A percentile compares a stretch with the other conserved stretches of the same genome.
Evolutionary conservation across 371 early-diverging fungal species (phyloP).

Genomic region (Syncephalastrum racemosum): DNA sequence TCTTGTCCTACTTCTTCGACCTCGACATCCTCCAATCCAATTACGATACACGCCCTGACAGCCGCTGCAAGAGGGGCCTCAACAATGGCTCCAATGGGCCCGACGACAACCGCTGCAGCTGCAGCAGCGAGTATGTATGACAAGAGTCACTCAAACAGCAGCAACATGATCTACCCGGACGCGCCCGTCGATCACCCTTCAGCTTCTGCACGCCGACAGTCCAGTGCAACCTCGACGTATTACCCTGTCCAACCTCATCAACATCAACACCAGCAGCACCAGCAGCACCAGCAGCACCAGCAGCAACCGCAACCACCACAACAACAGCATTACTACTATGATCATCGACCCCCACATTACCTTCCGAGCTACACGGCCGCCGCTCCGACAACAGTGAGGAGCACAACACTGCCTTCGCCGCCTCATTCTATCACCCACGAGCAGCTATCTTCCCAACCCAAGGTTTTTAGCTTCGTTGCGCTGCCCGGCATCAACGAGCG

Average conservation of each 20-base stretch:
- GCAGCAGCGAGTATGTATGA: background rate
- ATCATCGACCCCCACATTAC: no score
- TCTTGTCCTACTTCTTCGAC: no score
- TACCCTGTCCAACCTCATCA: background rate
- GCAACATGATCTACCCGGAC: no score
- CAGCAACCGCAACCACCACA: conserved; percentile 1
- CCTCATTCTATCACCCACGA: no score
- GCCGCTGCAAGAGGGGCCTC: background rate
- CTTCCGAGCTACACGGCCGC: no score
- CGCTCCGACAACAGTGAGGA: no score
- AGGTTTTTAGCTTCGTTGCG: conserved; percentile 51
- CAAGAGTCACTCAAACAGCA: no score
- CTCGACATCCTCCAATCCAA: no score
- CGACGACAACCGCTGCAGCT: background rate
- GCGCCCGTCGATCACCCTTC: background rate
- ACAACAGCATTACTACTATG: conserved; percentile 9
- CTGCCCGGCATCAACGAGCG: conserved; percentile 47
- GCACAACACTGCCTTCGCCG: no score
- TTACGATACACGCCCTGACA: no score
- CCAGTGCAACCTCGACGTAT: background rate
- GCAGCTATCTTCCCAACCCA: conserved; percentile 2
- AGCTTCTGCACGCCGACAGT: no score
- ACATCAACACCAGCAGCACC: no score
- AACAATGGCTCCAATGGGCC: conserved; percentile 3
- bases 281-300: background rate